These are phyloP conservation scores for Athelia psychrophila DNA, from an alignment of 1,284 basidiomycete genomes.

Conservation along the genomic window DNA sequence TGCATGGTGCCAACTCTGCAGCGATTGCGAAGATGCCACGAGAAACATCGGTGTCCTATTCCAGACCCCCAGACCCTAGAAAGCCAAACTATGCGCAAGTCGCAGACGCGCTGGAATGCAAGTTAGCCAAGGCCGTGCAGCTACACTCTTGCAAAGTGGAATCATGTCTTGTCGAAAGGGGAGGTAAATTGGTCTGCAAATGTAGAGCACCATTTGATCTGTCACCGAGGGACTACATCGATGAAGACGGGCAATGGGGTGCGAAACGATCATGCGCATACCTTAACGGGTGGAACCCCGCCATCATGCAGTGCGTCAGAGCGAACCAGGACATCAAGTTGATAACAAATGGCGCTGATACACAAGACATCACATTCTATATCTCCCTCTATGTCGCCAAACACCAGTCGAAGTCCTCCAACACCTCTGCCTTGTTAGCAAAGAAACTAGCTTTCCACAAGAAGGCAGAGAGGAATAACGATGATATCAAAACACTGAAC, in stretches of 20 bases:
- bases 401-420: conserved; percentile 20
- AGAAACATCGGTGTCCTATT: background rate
- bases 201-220: conserved; percentile 28
- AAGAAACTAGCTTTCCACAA: conserved; percentile 23
- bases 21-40: background rate
- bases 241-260: conserved; percentile 23
- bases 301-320: conserved; percentile 1
- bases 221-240: conserved; percentile 15
- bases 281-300: conserved; percentile 22
- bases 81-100: background rate
- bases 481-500: conserved; percentile 14
- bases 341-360: conserved; percentile 23
- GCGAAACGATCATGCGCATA: conserved; percentile 15
- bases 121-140: background rate
- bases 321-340: conserved; percentile 29
- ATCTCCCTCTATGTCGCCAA: conserved; percentile 25
- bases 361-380: conserved; percentile 21
- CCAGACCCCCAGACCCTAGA: background rate
- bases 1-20: background rate
- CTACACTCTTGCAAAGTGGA: background rate
- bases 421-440: conserved; percentile 30
- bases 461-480: conserved; percentile 7
- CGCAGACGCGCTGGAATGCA: background rate
- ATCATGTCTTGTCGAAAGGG: background rate
- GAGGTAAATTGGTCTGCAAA: conserved; percentile 24